A percentile compares a stretch with the other conserved stretches of the same genome.
Conservation (phyloP, 2,329 filamentous ascomycete species). For the Cladosporium halotolerans region DNA sequence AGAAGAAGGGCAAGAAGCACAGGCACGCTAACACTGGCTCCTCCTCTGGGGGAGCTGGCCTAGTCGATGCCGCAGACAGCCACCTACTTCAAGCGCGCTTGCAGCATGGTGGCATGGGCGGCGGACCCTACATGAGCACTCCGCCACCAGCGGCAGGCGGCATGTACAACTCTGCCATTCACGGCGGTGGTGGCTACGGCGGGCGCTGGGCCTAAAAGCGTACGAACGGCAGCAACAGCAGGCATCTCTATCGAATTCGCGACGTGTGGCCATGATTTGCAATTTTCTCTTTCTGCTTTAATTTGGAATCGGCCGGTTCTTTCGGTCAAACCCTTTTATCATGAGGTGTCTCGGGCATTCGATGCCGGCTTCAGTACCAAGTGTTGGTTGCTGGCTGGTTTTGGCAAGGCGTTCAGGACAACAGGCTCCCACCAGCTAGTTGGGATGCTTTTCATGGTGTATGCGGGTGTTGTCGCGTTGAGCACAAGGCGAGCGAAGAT, state of each 20-base stretch:
- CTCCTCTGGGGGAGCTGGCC: slow-evolving; percentile 86
- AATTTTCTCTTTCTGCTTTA: slow-evolving; percentile 14
- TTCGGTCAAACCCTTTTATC: slow-evolving; percentile 6
- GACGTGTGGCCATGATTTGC: slow-evolving; percentile 16
- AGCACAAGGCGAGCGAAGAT: slow-evolving; percentile 8
- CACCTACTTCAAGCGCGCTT: slow-evolving; percentile 34
- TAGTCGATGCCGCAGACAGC: slow-evolving; percentile 99
- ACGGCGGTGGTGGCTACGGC: slow-evolving; percentile 25
- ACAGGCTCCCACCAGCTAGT: slow-evolving; percentile 3
- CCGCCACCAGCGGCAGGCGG: slow-evolving; percentile 15
- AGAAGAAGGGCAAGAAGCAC: slow-evolving; percentile 99
- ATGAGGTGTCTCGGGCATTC: slow-evolving; percentile 23
- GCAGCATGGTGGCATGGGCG: slow-evolving; percentile 15
- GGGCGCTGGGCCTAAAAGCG: slow-evolving; percentile 6
- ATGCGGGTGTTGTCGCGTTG: background rate
- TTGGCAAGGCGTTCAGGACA: slow-evolving; percentile 15
- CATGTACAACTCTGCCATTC: slow-evolving; percentile 25
- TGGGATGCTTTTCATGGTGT: slow-evolving; percentile 1
- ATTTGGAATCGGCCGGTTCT: slow-evolving; percentile 17
- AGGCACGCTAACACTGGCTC: slow-evolving; percentile 99
- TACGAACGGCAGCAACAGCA: slow-evolving; percentile 7
- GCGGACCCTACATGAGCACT: slow-evolving; percentile 11
- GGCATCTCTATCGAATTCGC: slow-evolving; percentile 1
- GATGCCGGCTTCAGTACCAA: slow-evolving; percentile 21
- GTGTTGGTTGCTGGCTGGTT: slow-evolving; percentile 24